Percentiles rank a stretch among this genome's conserved stretches.
Evolutionary conservation across 2,329 filamentous ascomycete species (phyloP).

Genomic region (Thielaviopsis musarum): DNA sequence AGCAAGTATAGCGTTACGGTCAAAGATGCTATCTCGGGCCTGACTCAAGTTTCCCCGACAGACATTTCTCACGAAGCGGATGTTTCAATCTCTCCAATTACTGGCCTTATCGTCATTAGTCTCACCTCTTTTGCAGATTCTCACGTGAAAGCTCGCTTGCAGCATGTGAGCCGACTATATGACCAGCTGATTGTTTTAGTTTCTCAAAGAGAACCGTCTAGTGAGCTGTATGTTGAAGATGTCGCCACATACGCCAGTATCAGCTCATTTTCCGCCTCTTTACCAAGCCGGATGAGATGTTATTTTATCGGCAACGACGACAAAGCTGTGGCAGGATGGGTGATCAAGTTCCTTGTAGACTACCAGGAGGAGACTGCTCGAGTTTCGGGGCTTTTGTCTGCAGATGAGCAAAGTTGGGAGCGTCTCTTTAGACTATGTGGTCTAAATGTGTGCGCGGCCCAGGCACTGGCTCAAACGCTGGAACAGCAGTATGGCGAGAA

Average conservation of each 20-base stretch:
- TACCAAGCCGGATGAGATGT: conserved; percentile 24
- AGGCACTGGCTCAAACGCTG: conserved; percentile 18
- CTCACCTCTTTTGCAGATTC: background rate
- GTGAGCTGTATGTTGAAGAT: background rate
- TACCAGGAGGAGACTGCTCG: conserved; percentile 18
- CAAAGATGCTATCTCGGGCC: conserved; percentile 13
- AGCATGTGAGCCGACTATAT: conserved; percentile 39
- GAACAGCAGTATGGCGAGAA: conserved; percentile 15
- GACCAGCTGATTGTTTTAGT: conserved; percentile 21
- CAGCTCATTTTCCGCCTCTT: conserved; percentile 14
- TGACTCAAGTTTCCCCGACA: conserved; percentile 9
- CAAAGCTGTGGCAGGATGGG: conserved; percentile 36
- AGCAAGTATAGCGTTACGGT: background rate
- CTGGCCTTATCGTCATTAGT: conserved; percentile 52
- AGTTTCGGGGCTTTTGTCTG: conserved; percentile 21
- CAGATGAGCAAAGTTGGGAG: conserved; percentile 26
- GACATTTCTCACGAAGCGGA: conserved; percentile 46
- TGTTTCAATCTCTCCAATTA: conserved; percentile 27
- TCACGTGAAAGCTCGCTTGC: conserved; percentile 19
- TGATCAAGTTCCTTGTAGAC: conserved; percentile 33
- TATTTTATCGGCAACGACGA: conserved; percentile 34
- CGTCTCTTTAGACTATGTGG: conserved; percentile 21
- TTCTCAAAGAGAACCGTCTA: background rate
- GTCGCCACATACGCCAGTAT: background rate
- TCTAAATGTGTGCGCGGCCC: conserved; percentile 22